phyloP scores from a whole-genome alignment of 805 yeast species.

The Cyberlindnera japonica region DNA sequence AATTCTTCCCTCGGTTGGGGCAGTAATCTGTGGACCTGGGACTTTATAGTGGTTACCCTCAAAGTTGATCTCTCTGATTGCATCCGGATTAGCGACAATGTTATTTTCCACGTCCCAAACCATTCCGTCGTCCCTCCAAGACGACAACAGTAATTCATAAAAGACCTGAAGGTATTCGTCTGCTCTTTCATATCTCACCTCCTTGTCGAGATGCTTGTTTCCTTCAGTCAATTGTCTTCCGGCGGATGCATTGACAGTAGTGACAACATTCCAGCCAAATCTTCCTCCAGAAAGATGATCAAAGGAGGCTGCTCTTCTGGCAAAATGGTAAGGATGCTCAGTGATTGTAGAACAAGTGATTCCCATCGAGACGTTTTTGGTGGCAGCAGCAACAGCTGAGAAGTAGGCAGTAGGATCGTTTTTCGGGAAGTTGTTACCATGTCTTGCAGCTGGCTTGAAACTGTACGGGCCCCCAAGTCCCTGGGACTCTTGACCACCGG shows the following conservation, averaged over 20 bases:
- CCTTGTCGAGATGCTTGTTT: constrained; percentile 37
- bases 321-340: constrained; percentile 44
- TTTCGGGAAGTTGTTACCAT: constrained; percentile 35
- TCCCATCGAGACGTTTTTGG: constrained; percentile 39
- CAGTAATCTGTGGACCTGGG: constrained; percentile 42
- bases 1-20: constrained; percentile 43
- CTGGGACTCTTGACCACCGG: constrained; percentile 35
- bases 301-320: constrained; percentile 45
- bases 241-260: constrained; percentile 41
- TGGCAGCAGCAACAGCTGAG: constrained; percentile 41
- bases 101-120: constrained; percentile 29
- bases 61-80: constrained; percentile 40
- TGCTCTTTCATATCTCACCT: constrained; percentile 40
- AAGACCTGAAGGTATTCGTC: constrained; percentile 44
- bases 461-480: constrained; percentile 34
- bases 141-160: constrained; percentile 38
- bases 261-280: constrained; percentile 48
- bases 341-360: constrained; percentile 43
- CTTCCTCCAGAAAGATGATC: constrained; percentile 46
- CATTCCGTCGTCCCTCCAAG: constrained; percentile 44
- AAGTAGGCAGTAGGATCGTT: constrained; percentile 38
- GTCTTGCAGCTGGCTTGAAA: constrained; percentile 33
- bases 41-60: constrained; percentile 38
- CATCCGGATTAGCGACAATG: constrained; percentile 37
- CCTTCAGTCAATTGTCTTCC: constrained; percentile 40